phyloP scores from a whole-genome alignment of 1,284 basidiomycete genomes.

The Leccinum variabile region DNA sequence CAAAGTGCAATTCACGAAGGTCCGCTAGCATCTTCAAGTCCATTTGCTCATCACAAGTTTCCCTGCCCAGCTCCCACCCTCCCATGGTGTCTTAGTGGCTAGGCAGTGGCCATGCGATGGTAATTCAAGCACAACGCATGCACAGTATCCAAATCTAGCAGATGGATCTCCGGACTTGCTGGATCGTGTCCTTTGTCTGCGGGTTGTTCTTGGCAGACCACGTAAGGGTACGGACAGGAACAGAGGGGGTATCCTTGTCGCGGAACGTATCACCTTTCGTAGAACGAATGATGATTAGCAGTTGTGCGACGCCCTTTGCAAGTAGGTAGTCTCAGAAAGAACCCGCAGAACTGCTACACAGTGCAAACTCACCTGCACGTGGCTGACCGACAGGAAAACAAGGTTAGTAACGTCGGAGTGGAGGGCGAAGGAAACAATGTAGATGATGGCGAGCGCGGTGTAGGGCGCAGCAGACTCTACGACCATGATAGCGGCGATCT shows the following conservation, averaged over 20 bases:
- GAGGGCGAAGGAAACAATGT: slow-evolving; percentile 24
- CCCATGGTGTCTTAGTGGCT: not conserved
- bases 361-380: slow-evolving; percentile 25
- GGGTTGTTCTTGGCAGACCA: slow-evolving; percentile 12
- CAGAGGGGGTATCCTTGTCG: not conserved
- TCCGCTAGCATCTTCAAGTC: not conserved
- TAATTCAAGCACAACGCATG: not conserved
- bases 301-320: slow-evolving; percentile 29
- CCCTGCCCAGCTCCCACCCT: not conserved
- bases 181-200: not conserved
- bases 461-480: slow-evolving; percentile 31
- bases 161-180: no score
- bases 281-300: slow-evolving; percentile 35
- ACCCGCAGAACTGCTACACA: not conserved
- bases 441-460: slow-evolving; percentile 18
- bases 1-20: not conserved
- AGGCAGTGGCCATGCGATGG: not conserved
- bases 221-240: not conserved
- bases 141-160: not conserved
- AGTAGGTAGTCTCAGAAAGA: not conserved
- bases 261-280: slow-evolving; percentile 15
- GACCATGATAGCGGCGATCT: slow-evolving; percentile 20
- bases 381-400: slow-evolving; percentile 24
- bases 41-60: not conserved
- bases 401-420: slow-evolving; percentile 26